Conservation (phyloP, 2,329 filamentous ascomycete genomes). For the Penicillium janthinellum region DNA sequence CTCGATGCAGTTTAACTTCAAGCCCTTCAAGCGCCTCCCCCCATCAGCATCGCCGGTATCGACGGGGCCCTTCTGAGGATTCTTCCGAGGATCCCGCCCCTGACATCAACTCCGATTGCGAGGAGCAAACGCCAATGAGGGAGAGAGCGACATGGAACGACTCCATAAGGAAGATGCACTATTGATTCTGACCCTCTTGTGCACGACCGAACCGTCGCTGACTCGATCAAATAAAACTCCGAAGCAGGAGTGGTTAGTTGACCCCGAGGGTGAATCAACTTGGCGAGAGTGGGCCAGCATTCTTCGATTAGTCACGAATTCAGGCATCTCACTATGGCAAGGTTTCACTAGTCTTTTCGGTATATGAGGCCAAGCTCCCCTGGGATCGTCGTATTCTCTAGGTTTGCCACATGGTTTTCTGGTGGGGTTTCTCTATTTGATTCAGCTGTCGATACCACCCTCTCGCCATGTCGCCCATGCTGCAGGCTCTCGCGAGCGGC, state of each 20-base stretch:
- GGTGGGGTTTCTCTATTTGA: constrained; percentile 14
- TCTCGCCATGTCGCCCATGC: constrained; percentile 20
- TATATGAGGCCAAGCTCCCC: constrained; percentile 18
- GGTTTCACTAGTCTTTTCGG: neutral
- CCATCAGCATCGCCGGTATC: neutral
- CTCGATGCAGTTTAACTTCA: neutral
- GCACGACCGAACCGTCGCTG: too few species aligned
- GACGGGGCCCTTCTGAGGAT: neutral
- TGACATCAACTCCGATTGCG: neutral
- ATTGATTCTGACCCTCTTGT: neutral
- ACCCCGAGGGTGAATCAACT: neutral
- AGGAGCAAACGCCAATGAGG: neutral
- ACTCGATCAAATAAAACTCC: too few species aligned
- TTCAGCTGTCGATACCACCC: neutral
- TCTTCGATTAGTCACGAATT: constrained; percentile 13
- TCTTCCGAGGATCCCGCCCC: neutral
- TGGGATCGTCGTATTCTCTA: constrained; percentile 13
- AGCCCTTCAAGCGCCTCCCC: neutral
- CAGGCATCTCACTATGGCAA: neutral
- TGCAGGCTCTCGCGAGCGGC: constrained; percentile 23
- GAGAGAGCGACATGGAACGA: too few species aligned
- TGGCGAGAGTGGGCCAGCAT: neutral
- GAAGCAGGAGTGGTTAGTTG: too few species aligned
- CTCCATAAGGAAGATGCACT: neutral
- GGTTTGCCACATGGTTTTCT: constrained; percentile 21